Evolutionary conservation across 805 yeast genomes (phyloP).

Genomic region (Maudiozyma barnettii): DNA sequence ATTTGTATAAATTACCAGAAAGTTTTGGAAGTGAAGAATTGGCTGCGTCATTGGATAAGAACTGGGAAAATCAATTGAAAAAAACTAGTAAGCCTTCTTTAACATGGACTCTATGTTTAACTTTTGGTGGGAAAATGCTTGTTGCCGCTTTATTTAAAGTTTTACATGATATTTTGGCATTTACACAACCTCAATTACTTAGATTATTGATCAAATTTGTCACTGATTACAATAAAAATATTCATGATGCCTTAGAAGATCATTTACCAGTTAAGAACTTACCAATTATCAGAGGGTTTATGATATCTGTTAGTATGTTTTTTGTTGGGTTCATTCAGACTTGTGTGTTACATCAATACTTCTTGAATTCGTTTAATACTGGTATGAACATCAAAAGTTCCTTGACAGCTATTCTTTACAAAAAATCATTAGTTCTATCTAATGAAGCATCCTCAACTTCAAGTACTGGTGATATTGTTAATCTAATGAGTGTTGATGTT

Average conservation of each 20-base stretch:
- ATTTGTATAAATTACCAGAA: constrained; percentile 72
- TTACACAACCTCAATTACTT: constrained; percentile 79
- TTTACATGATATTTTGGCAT: constrained; percentile 69
- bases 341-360: constrained; percentile 66
- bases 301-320: constrained; percentile 71
- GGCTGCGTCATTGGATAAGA: constrained; percentile 38
- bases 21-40: constrained; percentile 49
- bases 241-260: constrained; percentile 6
- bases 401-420: constrained; percentile 55
- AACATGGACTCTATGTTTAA: constrained; percentile 47
- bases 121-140: constrained; percentile 67
- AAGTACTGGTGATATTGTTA: constrained; percentile 88
- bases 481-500: constrained; percentile 88
- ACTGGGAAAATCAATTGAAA: constrained; percentile 54
- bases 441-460: constrained; percentile 62
- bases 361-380: constrained; percentile 60
- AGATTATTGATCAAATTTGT: constrained; percentile 55
- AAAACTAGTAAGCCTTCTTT: constrained; percentile 41
- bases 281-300: constrained; percentile 65
- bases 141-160: constrained; percentile 66
- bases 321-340: constrained; percentile 69
- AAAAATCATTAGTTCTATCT: constrained; percentile 58
- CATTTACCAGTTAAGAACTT: constrained; percentile 23
- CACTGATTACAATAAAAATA: constrained; percentile 34
- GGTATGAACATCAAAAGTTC: constrained; percentile 72